Evolutionary conservation across 805 yeast genomes (phyloP), one percentile per base, ranked within the genome.

Genomic region (Wickerhamiella siamensis): DNA sequence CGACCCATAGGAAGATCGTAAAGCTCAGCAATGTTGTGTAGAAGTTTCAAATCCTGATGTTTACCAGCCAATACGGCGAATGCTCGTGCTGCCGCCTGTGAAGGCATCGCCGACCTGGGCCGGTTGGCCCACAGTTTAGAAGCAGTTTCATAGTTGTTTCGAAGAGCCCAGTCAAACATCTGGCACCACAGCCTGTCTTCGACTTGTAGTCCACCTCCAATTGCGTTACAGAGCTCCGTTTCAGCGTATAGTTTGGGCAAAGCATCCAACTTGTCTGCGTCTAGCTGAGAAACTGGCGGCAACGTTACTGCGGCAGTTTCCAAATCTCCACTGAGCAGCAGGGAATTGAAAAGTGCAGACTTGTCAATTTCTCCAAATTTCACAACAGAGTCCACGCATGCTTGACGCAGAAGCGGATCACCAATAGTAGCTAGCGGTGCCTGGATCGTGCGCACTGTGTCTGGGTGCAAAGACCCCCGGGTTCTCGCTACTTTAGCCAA

Each of bases 331-430:
- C 29, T 36, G 14, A 20, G 21, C 20, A 4, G 4, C 12, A n/a
- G 15, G 20, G 38, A 36, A 12, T 21, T 26, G 14, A 20, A 32
- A 1, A 32, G 17, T 16, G 22, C 38, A 9, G 27, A 8, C 12
- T 26, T 19, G 15, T 39, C 35, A 10, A 36, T 8, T 5, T 21
- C 33, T 2, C 42, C 46, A 21, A 34, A n/a, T 22, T 38, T 32
- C 4, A 29, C 33, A 10, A 47, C 29, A 12, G 29, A 10, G 6
- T 37, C 35, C 12, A 43, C 34, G 17, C 41, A 42, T 22, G 20
- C 29, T 19, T 41, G 41, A 10, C 52, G 48, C 4, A 24, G 16
- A 6, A 48, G 5, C 2, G 50, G 48, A 34, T 38, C 31, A 5
- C 16, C 6, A 15, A 44, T 20, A 2, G 14, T 12, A 2, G 40